These are phyloP conservation scores for Pichia sp. DNA, from an alignment of 1,139 yeast species.

Conservation along the genomic window DNA sequence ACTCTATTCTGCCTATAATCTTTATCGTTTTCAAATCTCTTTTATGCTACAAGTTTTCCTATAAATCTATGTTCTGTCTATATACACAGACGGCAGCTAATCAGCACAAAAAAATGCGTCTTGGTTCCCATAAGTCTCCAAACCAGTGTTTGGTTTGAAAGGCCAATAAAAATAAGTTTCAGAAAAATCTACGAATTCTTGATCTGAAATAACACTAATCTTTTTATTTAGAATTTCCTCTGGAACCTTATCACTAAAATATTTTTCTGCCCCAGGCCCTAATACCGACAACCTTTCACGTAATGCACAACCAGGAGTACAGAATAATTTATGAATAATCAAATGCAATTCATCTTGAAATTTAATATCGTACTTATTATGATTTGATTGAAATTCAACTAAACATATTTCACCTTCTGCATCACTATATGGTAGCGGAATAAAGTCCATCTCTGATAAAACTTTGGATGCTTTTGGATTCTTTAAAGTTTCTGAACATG, in stretches of 20 bases:
- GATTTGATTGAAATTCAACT: slow-evolving; percentile 53
- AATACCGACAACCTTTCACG: slow-evolving; percentile 45
- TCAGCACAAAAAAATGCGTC: slow-evolving; percentile 11
- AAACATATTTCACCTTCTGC: slow-evolving; percentile 30
- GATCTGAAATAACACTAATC: slow-evolving; percentile 43
- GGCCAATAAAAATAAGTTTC: slow-evolving; percentile 69
- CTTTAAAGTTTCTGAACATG: slow-evolving; percentile 19
- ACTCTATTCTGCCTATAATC: background rate
- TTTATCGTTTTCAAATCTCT: background rate
- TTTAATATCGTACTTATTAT: slow-evolving; percentile 20
- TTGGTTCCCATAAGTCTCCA: slow-evolving; percentile 36
- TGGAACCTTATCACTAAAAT: slow-evolving; percentile 38
- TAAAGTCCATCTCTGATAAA: slow-evolving; percentile 10
- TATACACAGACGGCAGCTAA: background rate
- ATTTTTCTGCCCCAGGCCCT: slow-evolving; percentile 82
- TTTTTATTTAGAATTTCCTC: slow-evolving; percentile 38
- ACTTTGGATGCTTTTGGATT: slow-evolving; percentile 11
- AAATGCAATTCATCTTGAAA: slow-evolving; percentile 53
- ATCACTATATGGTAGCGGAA: slow-evolving; percentile 18
- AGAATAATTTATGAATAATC: slow-evolving; percentile 59
- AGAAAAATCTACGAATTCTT: slow-evolving; percentile 49
- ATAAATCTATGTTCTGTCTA: background rate
- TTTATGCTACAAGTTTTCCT: background rate
- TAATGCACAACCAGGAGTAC: slow-evolving; percentile 44
- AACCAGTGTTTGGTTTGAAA: slow-evolving; percentile 58